phyloP scores from a whole-genome alignment of 1,284 basidiomycete genomes.

The Mycena citricolor region DNA sequence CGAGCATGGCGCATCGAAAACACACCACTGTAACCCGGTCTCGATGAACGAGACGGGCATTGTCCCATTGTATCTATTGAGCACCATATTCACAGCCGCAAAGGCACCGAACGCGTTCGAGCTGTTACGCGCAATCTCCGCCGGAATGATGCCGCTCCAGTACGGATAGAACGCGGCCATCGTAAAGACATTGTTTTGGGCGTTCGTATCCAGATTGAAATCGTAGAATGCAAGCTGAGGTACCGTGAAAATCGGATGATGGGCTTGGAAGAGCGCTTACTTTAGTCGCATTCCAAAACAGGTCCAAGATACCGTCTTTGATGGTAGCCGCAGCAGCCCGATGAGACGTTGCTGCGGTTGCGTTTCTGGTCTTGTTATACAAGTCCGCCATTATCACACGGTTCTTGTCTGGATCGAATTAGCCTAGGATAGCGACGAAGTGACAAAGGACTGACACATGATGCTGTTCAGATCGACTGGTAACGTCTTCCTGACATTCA shows the following conservation, averaged over 20 bases:
- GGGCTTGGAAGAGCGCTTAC: constrained; percentile 26
- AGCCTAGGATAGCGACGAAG: constrained; percentile 1
- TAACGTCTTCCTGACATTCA: constrained; percentile 71
- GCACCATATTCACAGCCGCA: constrained; percentile 69
- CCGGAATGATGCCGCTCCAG: constrained; percentile 85
- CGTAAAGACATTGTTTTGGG: constrained; percentile 64
- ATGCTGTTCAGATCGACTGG: constrained; percentile 86
- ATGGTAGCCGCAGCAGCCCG: constrained; percentile 56
- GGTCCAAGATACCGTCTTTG: constrained; percentile 74
- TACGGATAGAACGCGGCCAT: constrained; percentile 81
- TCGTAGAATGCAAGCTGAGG: constrained; percentile 82
- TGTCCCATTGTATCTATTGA: constrained; percentile 85
- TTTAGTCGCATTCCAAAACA: constrained; percentile 80
- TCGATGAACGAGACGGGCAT: constrained; percentile 73
- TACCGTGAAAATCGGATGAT: not conserved
- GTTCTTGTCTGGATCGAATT: constrained; percentile 54
- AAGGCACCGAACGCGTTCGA: constrained; percentile 73
- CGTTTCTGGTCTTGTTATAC: constrained; percentile 50
- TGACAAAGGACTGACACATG: constrained; percentile 55
- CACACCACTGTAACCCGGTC: constrained; percentile 81
- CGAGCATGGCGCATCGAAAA: constrained; percentile 5
- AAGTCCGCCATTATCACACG: constrained; percentile 63
- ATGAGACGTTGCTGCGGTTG: constrained; percentile 51
- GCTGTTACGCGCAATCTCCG: constrained; percentile 58
- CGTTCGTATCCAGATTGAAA: constrained; percentile 70